These are phyloP conservation scores for Apiotrichum domesticum DNA, from an alignment of 1,284 basidiomycete genomes.

Conservation along the genomic window DNA sequence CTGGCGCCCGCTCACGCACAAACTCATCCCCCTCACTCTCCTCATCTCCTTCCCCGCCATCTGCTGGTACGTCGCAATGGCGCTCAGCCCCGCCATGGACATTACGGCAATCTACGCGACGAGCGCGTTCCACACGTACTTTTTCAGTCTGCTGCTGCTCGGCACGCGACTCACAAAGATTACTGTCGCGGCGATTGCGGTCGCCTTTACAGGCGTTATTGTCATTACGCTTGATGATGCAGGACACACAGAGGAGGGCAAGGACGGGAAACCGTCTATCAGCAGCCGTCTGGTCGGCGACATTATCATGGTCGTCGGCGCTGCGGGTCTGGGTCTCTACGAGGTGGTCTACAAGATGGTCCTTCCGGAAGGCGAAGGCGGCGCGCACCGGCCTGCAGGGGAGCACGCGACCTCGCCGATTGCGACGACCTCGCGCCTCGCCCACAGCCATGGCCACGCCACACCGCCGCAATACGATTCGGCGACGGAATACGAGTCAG, in stretches of 20 bases:
- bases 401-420: neutral
- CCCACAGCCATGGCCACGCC: conserved; percentile 6
- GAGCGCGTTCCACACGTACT: conserved; percentile 36
- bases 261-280: neutral
- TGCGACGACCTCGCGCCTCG: neutral
- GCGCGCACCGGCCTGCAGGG: conserved; percentile 5
- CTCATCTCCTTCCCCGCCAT: conserved; percentile 36
- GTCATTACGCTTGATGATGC: conserved; percentile 34
- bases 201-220: conserved; percentile 44
- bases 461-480: neutral
- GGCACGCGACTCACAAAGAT: conserved; percentile 33
- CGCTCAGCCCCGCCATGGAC: conserved; percentile 34
- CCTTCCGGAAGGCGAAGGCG: conserved; percentile 41
- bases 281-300: conserved; percentile 37
- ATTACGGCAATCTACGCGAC: conserved; percentile 43
- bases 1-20: conserved; percentile 16
- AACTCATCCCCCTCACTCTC: conserved; percentile 30
- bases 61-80: conserved; percentile 40
- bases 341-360: conserved; percentile 48
- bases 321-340: conserved; percentile 43
- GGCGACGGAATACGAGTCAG: conserved; percentile 1
- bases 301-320: conserved; percentile 44
- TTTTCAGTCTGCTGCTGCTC: conserved; percentile 42
- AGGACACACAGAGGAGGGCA: conserved; percentile 14
- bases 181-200: conserved; percentile 35